Evolutionary conservation across 2,329 filamentous ascomycete species (phyloP).

Genomic region (Pseudopyricularia javanii): DNA sequence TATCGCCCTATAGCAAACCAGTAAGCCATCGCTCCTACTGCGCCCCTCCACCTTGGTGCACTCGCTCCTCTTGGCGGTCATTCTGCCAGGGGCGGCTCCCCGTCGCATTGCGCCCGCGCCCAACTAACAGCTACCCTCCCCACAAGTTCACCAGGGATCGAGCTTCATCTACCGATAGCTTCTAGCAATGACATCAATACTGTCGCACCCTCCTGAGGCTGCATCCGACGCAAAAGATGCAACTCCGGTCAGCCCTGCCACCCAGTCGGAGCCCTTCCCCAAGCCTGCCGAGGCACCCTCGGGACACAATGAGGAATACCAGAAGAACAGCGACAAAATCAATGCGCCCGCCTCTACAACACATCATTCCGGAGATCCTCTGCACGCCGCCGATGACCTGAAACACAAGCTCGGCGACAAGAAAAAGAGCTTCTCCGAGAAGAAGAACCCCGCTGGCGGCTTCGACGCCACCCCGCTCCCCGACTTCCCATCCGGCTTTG

Average conservation of each 20-base stretch:
- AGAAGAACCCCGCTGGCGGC: slow-evolving; percentile 8
- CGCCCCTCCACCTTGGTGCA: too few relatives aligned
- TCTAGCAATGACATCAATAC: neutral
- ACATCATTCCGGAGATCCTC: neutral
- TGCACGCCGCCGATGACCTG: neutral
- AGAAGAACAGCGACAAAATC: neutral
- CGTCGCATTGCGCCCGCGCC: too few relatives aligned
- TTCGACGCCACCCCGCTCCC: slow-evolving; percentile 54
- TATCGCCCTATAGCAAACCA: too few relatives aligned
- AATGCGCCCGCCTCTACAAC: neutral
- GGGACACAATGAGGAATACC: neutral
- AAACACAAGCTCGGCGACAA: slow-evolving; percentile 3
- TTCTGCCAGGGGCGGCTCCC: too few relatives aligned
- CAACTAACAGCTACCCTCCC: too few relatives aligned
- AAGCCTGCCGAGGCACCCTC: neutral
- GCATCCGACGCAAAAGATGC: neutral
- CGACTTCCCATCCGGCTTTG: slow-evolving; percentile 64
- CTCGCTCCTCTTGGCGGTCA: too few relatives aligned
- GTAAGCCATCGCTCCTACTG: too few relatives aligned
- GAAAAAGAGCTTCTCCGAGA: slow-evolving; percentile 4
- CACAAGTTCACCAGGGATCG: neutral
- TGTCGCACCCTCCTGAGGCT: neutral
- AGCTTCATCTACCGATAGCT: neutral
- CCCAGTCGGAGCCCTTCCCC: neutral
- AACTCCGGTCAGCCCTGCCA: neutral